These are phyloP conservation scores for Yamadazyma taylorii DNA, from an alignment of 1,139 yeast species.

Conservation along the genomic window DNA sequence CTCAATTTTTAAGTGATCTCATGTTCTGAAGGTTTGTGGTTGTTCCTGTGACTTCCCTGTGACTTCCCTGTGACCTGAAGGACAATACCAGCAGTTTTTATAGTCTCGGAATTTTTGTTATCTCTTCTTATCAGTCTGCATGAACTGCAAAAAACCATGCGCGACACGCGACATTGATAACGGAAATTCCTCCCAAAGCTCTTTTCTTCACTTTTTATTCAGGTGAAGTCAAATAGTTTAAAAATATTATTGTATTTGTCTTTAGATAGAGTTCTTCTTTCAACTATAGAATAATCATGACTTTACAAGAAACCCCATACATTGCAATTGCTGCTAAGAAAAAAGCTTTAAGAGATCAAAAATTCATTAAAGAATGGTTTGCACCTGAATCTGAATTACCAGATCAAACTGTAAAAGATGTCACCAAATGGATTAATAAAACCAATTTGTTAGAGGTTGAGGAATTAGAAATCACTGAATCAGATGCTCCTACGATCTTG, in stretches of 20 bases:
- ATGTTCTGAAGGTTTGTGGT: no score
- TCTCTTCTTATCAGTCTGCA: background rate
- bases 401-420: constrained; percentile 28
- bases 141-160: background rate
- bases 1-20: background rate
- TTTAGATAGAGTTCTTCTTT: no score
- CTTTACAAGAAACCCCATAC: constrained; percentile 9
- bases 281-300: constrained; percentile 5
- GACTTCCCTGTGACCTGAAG: constrained; percentile 11
- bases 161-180: constrained; percentile 4
- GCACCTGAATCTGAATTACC: constrained; percentile 35
- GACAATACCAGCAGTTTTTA: constrained; percentile 2
- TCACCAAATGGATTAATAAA: constrained; percentile 32
- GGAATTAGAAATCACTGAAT: constrained; percentile 39
- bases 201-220: no score
- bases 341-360: constrained; percentile 31
- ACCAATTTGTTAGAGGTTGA: constrained; percentile 23
- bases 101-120: constrained; percentile 3
- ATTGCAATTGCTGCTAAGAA: constrained; percentile 37
- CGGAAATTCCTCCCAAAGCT: background rate
- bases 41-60: constrained; percentile 11
- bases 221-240: no score
- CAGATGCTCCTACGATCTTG: constrained; percentile 36
- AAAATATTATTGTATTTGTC: no score
- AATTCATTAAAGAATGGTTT: constrained; percentile 41